A percentile compares a stretch with the other conserved stretches of the same genome.
phyloP scores from a whole-genome alignment of 192 early-diverging fungal species.

The Backusella tuberculispora region DNA sequence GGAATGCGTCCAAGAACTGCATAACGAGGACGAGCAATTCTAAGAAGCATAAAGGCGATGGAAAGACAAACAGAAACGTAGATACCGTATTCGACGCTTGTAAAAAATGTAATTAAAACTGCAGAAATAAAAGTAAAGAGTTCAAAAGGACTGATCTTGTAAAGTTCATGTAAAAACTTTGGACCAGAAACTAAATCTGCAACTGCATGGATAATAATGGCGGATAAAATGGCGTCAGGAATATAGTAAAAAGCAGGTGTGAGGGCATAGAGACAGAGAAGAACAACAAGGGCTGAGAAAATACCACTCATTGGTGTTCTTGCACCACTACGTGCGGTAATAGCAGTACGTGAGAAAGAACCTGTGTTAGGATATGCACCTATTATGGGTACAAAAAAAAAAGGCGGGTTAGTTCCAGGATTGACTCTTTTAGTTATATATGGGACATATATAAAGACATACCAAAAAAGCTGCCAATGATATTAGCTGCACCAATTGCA shows the following conservation, averaged over 20 bases:
- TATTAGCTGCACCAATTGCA: constrained; percentile 78
- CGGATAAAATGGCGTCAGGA: constrained; percentile 72
- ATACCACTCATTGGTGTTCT: constrained; percentile 76
- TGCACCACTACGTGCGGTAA: constrained; percentile 85
- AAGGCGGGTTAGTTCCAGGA: neutral
- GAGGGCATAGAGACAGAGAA: constrained; percentile 75
- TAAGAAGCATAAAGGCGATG: constrained; percentile 71
- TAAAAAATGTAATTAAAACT: constrained; percentile 64
- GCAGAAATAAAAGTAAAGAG: constrained; percentile 50
- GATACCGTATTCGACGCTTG: constrained; percentile 68
- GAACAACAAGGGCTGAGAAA: constrained; percentile 74
- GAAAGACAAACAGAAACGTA: constrained; percentile 75
- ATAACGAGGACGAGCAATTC: constrained; percentile 72
- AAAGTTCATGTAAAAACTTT: constrained; percentile 56
- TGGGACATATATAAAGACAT: constrained; percentile 37
- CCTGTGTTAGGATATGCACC: constrained; percentile 83
- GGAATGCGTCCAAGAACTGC: constrained; percentile 49
- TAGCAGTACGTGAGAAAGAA: constrained; percentile 89
- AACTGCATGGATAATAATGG: constrained; percentile 84
- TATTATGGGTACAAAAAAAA: neutral
- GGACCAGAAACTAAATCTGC: constrained; percentile 69
- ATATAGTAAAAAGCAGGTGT: constrained; percentile 84
- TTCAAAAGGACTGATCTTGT: constrained; percentile 59
- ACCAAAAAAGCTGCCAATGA: constrained; percentile 80
- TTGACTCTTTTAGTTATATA: too few species aligned